Evolutionary conservation across 768 basidiomycete genomes (phyloP).

Genomic region (Pulveroboletus sp.): DNA sequence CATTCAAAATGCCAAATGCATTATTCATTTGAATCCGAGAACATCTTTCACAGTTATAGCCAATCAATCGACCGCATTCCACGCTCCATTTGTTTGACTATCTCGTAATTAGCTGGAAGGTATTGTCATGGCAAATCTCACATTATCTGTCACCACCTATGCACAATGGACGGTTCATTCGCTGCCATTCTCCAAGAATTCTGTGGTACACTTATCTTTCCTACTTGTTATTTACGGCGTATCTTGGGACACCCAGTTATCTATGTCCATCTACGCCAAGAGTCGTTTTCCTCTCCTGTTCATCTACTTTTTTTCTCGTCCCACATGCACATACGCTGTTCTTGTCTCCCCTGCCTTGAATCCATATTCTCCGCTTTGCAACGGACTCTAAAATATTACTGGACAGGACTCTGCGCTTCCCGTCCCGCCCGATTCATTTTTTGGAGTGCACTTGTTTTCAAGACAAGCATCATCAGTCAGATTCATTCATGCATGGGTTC

Average conservation of each 20-base stretch:
- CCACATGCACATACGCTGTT: constrained; percentile 5
- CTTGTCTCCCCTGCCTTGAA: neutral
- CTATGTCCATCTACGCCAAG: constrained; percentile 30
- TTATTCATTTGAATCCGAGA: constrained; percentile 16
- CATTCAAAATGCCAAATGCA: constrained; percentile 16
- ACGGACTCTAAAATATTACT: constrained; percentile 14
- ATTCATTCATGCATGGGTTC: too few species aligned
- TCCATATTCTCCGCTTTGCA: constrained; percentile 8
- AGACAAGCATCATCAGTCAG: too few species aligned
- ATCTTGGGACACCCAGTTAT: constrained; percentile 26
- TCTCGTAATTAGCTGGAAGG: constrained; percentile 14
- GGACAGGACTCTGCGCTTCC: too few species aligned
- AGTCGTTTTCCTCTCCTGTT: neutral
- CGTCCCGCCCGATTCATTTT: too few species aligned
- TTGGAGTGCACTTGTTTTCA: too few species aligned
- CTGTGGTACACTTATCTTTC: constrained; percentile 13
- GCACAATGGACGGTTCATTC: constrained; percentile 28
- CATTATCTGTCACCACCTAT: constrained; percentile 25
- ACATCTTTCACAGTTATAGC: constrained; percentile 18
- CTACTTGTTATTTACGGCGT: constrained; percentile 28
- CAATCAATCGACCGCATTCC: constrained; percentile 22
- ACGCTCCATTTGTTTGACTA: constrained; percentile 31
- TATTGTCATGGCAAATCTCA: constrained; percentile 9
- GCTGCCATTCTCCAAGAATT: constrained; percentile 19
- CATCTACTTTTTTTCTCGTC: neutral